Evolutionary conservation across 176 grass and related monocot species (phyloP).

Genomic region (Alopecurus myosuroides): DNA sequence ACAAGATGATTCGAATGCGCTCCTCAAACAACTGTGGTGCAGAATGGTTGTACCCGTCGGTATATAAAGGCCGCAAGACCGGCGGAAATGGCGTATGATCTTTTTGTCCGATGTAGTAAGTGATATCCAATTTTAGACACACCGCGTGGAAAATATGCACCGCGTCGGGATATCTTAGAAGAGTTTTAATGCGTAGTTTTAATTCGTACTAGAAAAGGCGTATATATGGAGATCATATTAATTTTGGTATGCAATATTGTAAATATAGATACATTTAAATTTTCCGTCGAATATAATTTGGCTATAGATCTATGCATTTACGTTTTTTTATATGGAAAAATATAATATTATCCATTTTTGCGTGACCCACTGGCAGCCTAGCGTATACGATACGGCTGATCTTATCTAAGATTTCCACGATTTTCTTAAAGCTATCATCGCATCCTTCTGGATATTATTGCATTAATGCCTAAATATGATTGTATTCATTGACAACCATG

Average conservation of each 20-base stretch:
- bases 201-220: neutral
- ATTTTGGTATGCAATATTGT: neutral
- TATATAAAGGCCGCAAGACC: neutral
- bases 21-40: neutral
- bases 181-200: neutral
- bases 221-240: neutral
- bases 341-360: neutral
- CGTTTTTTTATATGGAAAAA: neutral
- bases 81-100: neutral
- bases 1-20: neutral
- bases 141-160: neutral
- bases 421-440: neutral
- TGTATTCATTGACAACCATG: neutral
- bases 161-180: neutral
- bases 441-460: neutral
- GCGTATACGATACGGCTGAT: neutral
- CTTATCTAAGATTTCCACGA: neutral
- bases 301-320: neutral
- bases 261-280: neutral
- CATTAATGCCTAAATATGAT: neutral
- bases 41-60: neutral
- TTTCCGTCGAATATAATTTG: neutral
- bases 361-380: neutral
- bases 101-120: neutral
- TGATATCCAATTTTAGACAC: neutral